Evolutionary conservation across 257 asterid genomes (phyloP).

Genomic region (Nicotiana paniculata): DNA sequence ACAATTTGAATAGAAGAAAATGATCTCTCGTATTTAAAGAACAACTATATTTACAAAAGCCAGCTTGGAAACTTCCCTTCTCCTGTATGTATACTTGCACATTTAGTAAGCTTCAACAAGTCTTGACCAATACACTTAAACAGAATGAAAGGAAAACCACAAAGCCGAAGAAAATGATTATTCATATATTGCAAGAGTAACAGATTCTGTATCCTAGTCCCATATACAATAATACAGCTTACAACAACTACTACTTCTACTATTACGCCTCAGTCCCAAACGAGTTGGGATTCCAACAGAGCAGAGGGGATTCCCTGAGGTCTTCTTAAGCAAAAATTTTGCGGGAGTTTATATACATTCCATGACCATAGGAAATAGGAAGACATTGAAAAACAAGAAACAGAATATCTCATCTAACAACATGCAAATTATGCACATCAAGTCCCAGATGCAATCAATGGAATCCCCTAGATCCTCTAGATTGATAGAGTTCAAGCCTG

Average conservation of each 20-base stretch:
- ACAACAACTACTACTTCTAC: too few relatives aligned
- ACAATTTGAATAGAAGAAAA: too few relatives aligned
- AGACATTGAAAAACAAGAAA: neutral
- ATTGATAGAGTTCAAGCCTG: conserved; percentile 36
- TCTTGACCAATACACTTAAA: neutral
- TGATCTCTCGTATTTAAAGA: too few relatives aligned
- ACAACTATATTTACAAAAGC: too few relatives aligned
- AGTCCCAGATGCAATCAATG: neutral
- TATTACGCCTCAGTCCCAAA: too few relatives aligned
- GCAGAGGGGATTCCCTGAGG: neutral
- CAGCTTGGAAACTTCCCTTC: too few relatives aligned
- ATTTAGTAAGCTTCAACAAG: neutral
- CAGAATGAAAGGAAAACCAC: neutral
- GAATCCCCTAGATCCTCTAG: conserved; percentile 29
- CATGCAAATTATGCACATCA: neutral
- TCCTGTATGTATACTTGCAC: too few relatives aligned
- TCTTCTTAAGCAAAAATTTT: neutral
- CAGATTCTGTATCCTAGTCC: neutral
- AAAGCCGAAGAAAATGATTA: neutral
- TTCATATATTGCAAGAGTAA: neutral
- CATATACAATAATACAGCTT: neutral
- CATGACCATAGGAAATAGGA: neutral
- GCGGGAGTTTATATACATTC: neutral
- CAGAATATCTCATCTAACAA: neutral
- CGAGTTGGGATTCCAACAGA: too few relatives aligned